Evolutionary conservation across 1,284 basidiomycete species (phyloP).

Genomic region (Fomitopsis pinicola): DNA sequence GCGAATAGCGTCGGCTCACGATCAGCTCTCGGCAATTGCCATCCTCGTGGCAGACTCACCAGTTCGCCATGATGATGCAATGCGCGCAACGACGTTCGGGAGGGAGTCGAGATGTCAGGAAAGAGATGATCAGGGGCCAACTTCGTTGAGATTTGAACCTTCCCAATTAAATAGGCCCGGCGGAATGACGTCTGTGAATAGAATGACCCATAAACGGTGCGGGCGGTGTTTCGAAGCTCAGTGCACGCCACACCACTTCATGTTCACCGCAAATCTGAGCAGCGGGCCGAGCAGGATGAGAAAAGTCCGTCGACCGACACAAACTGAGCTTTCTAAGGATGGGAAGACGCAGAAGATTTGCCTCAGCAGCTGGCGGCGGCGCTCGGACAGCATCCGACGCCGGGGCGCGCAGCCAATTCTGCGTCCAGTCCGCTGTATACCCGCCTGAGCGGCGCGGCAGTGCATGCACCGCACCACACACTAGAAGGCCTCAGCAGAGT

Average conservation of each 20-base stretch:
- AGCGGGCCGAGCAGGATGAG: not conserved
- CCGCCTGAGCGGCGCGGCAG: not conserved
- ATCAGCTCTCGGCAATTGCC: not conserved
- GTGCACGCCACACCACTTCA: not conserved
- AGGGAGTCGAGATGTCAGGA: not conserved
- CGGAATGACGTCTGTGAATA: not conserved
- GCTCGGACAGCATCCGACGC: not conserved
- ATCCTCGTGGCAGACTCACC: slow-evolving; percentile 1
- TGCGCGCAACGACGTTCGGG: not conserved
- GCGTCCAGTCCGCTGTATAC: not conserved
- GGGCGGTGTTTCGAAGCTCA: not conserved
- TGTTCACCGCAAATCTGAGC: not conserved
- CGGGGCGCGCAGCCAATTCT: not conserved
- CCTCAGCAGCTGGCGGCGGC: not conserved
- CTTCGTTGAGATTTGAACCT: too few species aligned
- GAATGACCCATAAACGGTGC: not conserved
- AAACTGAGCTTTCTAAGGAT: too few species aligned
- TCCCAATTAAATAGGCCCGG: not conserved
- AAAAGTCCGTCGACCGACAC: not conserved
- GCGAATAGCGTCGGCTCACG: not conserved
- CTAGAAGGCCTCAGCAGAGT: slow-evolving; percentile 20
- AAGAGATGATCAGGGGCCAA: not conserved
- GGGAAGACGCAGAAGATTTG: not conserved
- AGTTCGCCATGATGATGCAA: slow-evolving; percentile 4
- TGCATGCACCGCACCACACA: too few species aligned